Base-by-base conservation (phyloP, 2,329 filamentous ascomycete species). In the Aspergillus ustus region DNA sequence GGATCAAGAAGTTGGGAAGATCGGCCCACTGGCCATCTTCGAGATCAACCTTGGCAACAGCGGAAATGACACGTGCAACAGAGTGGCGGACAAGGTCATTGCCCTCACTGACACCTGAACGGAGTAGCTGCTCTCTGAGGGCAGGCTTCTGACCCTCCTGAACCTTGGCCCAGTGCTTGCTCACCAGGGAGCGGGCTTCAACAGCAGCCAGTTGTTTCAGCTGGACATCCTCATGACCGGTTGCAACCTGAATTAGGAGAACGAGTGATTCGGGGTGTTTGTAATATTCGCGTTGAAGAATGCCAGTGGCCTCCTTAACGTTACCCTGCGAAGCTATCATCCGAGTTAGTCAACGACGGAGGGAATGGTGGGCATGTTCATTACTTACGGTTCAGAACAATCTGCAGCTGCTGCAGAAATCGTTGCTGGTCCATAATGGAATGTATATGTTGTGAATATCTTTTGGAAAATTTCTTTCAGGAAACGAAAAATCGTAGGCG, bases 231-330 rank as follows among this genome's bases (percentile, higher is more conserved):
- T 88, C 83, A 78, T 97, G 90, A 61, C 90, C 91, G 70, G 92
- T 90, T 69, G 96, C 85, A 72, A 97, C 89, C 80, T 97, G 92
- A 69, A 98, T 87, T 65, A 98, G 89, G 71, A 91, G 88, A 59
- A 94, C 85, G 61, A 98, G 87, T 17, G 92, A 92, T 72, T 93
- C 87, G 44, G 94, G 90, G 69, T 92, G 87, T 72, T 88, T 89
- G 83, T 96, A 98, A 84, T 92, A 98, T 80, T 91, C 91, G 80
- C 96, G 95, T 80, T 96, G 93, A 63, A 98, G 87, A 72, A 93
- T 89, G 62, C 91, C 88, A 19, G 94, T 99, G 66, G 93, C 92
- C 68, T 91, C 88, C 86, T 97, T 96, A 78, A 96, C 89, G 80
- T 89, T 88, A 70, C 91, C 88, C 68, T 93, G 97, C 80, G 96